phyloP scores from a whole-genome alignment of 257 asterid species.

The Oldenlandia corymbosa region DNA sequence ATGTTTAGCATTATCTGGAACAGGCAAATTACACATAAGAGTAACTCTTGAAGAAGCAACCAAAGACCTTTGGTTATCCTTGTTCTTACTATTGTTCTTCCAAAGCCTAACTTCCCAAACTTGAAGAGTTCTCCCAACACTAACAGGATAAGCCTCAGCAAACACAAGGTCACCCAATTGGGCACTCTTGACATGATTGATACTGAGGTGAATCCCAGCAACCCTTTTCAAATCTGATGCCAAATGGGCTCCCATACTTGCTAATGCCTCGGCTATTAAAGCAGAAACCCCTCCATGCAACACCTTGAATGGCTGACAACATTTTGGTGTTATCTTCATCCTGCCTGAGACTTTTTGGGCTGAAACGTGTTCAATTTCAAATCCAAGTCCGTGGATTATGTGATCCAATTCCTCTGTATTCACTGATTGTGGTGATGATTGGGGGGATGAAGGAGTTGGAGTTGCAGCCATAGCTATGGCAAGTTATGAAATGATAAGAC shows the following conservation, averaged over 20 bases:
- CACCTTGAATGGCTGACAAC: conserved; percentile 63
- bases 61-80: conserved; percentile 27
- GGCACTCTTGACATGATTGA: conserved; percentile 58
- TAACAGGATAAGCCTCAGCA: conserved; percentile 69
- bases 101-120: conserved; percentile 75
- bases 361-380: conserved; percentile 58
- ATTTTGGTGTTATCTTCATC: conserved; percentile 46
- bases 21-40: conserved; percentile 58
- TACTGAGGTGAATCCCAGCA: conserved; percentile 39
- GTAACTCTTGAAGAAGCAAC: conserved; percentile 74
- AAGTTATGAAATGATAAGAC: too few relatives aligned
- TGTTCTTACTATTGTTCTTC: conserved; percentile 22
- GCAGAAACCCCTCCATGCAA: conserved; percentile 51
- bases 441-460: background rate
- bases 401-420: conserved; percentile 45
- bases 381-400: conserved; percentile 54
- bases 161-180: conserved; percentile 56
- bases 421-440: conserved; percentile 15
- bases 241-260: conserved; percentile 42
- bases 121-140: conserved; percentile 65
- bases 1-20: conserved; percentile 45
- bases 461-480: too few relatives aligned
- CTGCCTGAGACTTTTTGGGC: conserved; percentile 57
- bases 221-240: conserved; percentile 37
- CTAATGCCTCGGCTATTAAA: conserved; percentile 35